Evolutionary conservation across 208 protist genomes (phyloP).

Genomic region (Acanthamoeba castellanii): DNA sequence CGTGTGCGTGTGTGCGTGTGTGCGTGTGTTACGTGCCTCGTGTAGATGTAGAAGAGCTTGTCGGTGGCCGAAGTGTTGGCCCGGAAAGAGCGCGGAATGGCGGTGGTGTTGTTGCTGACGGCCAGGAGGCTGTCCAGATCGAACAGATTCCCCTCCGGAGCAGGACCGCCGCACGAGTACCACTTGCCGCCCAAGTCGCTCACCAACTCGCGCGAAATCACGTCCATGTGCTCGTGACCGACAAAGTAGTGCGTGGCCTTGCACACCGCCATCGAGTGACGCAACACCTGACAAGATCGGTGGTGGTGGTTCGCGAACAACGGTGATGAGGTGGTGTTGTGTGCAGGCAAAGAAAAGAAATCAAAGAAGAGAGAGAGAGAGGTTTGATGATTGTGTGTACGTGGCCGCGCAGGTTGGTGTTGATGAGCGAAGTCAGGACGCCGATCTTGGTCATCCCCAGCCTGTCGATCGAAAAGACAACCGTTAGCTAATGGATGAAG

Average conservation of each 20-base stretch:
- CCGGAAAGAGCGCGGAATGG: background rate
- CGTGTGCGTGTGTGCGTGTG: background rate
- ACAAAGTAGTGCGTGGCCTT: conserved; percentile 18
- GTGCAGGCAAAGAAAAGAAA: too few relatives aligned
- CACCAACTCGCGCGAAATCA: background rate
- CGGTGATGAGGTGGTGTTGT: too few relatives aligned
- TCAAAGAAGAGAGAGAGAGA: too few relatives aligned
- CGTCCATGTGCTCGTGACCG: conserved; percentile 6
- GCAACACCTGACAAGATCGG: conserved; percentile 78
- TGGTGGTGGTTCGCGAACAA: background rate
- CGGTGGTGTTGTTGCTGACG: background rate
- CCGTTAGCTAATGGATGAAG: background rate
- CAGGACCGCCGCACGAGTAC: background rate
- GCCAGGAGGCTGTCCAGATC: background rate
- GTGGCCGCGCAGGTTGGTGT: conserved; percentile 72
- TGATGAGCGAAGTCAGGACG: conserved; percentile 78
- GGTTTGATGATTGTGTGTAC: conserved; percentile 22
- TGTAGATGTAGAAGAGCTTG: conserved; percentile 47
- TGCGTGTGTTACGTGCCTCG: background rate
- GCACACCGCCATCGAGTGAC: conserved; percentile 11
- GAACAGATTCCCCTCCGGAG: background rate
- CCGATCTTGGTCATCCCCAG: conserved; percentile 81
- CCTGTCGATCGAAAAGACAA: background rate
- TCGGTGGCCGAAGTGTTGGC: background rate
- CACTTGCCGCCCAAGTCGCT: background rate